Base-by-base conservation (phyloP, 2,329 filamentous ascomycete species). In the Xylariales sp. region DNA sequence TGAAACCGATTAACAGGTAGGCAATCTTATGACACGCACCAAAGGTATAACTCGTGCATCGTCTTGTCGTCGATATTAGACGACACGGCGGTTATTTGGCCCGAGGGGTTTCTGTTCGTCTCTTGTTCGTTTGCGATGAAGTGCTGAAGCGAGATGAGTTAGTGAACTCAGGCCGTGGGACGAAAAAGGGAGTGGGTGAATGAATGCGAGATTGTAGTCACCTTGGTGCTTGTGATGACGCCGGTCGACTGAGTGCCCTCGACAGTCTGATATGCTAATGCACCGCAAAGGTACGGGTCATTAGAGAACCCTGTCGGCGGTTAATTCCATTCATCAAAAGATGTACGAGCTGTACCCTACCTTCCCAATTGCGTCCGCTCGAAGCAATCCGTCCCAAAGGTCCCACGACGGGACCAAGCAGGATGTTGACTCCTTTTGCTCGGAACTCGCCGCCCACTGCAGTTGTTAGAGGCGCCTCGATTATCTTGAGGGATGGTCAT, bases 71-170 rank as follows among this genome's bases (percentile, higher is more conserved):
- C 87, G 23, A 90, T 83, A 62, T 90, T 90, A 10, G 84, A 81
- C 1, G 83, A 85, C 2, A 86, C 75, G 0, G 83, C 75, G 65
- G 89, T 85, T 5, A 86, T 83, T 52, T 89, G 84, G 23, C 71
- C 75, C 61, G 84, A 86, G 79, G 87, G 91, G 86, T 80, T 91
- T 81, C 85, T 91, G 85, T 84, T 82, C 7, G 81, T 90, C 76
- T 97, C 93, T 77, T 97, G 93, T 77, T 97, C 93, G 69, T 93
- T 92, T 52, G 81, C 84, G 14, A 93, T 80, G 56, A 84, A 91
- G 74, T 93, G 90, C 89, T 45, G 3, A 9, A 28, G 10, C 30
- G 12, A 9, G 3, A 41, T 64, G 16, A 64, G 55, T 10, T 2
- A 9, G 9, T 12, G 9, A 46, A 10, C 14, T 34, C 8, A 5